Evolutionary conservation across 2,329 filamentous ascomycete species (phyloP).

Genomic region (Achaetomium macrosporum): DNA sequence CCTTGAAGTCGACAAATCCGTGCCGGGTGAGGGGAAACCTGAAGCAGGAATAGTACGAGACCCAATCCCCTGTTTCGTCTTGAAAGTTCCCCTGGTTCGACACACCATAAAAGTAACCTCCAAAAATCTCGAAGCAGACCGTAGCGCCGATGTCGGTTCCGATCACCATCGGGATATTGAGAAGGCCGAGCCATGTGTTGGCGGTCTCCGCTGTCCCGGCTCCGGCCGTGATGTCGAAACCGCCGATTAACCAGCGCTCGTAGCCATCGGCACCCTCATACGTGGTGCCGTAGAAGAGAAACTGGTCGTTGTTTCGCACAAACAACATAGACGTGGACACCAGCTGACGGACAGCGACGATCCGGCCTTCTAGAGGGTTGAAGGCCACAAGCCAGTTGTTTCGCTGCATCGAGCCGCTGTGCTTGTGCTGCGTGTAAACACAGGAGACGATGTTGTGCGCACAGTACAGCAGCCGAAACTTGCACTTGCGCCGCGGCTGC

Average conservation of each 20-base stretch:
- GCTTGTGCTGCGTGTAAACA: constrained; percentile 42
- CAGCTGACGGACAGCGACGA: constrained; percentile 39
- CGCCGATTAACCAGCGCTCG: constrained; percentile 57
- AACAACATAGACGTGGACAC: constrained; percentile 53
- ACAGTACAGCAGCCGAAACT: constrained; percentile 52
- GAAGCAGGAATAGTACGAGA: constrained; percentile 63
- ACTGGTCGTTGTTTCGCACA: constrained; percentile 56
- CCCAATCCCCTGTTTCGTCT: constrained; percentile 58
- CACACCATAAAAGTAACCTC: constrained; percentile 61
- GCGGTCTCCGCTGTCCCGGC: not conserved
- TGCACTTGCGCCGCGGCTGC: constrained; percentile 33
- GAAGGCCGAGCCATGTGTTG: constrained; percentile 35
- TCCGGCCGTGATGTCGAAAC: constrained; percentile 40
- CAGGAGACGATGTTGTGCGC: constrained; percentile 53
- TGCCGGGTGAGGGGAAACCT: constrained; percentile 52
- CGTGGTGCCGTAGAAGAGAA: constrained; percentile 62
- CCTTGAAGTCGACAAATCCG: constrained; percentile 34
- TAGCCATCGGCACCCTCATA: constrained; percentile 50
- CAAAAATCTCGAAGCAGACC: constrained; percentile 66
- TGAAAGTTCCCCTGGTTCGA: constrained; percentile 60
- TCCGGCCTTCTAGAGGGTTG: constrained; percentile 33
- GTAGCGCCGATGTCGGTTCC: constrained; percentile 61
- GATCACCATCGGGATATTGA: constrained; percentile 53
- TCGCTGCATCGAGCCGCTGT: constrained; percentile 17
- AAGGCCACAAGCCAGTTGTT: constrained; percentile 48